phyloP scores from a whole-genome alignment of 139 green algal species.

The Edaphochlamys debaryana region DNA sequence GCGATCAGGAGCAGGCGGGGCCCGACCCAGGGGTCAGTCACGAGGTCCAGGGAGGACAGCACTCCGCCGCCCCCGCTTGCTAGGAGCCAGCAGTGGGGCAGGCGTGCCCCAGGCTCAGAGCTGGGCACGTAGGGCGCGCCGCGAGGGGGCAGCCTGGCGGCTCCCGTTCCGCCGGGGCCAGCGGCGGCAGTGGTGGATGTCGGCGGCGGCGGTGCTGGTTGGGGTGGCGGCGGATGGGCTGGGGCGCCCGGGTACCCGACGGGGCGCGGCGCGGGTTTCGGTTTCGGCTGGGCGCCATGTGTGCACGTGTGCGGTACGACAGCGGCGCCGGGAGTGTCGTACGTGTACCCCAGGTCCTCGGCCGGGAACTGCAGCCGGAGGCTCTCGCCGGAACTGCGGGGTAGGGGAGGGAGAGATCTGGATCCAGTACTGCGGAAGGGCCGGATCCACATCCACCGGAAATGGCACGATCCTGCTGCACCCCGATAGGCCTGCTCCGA shows the following conservation, averaged over 20 bases:
- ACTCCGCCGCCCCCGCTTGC: background rate
- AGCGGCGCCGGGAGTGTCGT: constrained; percentile 46
- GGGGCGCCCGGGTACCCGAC: no score
- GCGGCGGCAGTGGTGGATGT: background rate
- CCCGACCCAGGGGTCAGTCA: constrained; percentile 24
- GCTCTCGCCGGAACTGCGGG: constrained; percentile 62
- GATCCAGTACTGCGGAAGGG: background rate
- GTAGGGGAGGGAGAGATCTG: background rate
- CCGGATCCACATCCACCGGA: no score
- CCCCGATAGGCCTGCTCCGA: background rate
- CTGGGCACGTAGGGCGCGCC: constrained; percentile 59
- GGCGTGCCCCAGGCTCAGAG: constrained; percentile 61
- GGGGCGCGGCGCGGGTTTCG: no score
- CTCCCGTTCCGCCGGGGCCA: background rate
- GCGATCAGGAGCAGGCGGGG: constrained; percentile 29
- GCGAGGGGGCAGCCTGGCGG: constrained; percentile 1
- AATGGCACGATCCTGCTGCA: no score
- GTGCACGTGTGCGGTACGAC: constrained; percentile 5
- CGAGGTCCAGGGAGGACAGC: constrained; percentile 21
- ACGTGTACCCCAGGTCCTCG: constrained; percentile 92
- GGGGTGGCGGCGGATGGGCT: background rate
- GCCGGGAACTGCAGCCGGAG: constrained; percentile 91
- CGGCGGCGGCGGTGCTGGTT: background rate
- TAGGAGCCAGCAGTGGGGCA: constrained; percentile 73
- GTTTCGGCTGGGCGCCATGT: no score